These are phyloP conservation scores for Nothophaeocryptopus gaeumannii DNA, from an alignment of 2,329 filamentous ascomycete genomes.

Conservation along the genomic window DNA sequence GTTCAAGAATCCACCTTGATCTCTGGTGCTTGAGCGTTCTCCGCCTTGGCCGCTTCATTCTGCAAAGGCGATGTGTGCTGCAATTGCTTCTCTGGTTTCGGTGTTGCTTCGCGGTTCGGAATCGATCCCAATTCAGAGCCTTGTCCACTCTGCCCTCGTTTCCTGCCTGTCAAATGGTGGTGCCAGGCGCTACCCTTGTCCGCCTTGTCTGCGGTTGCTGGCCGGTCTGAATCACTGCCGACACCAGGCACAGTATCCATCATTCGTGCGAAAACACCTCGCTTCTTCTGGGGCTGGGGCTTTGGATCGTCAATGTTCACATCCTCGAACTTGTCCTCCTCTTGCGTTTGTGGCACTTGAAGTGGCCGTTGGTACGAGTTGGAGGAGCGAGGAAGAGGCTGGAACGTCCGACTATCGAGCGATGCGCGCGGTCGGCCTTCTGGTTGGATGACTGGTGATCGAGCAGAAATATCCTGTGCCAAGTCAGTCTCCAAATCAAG, in stretches of 20 bases:
- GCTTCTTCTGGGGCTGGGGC: slow-evolving; percentile 62
- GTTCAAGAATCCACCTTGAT: slow-evolving; percentile 27
- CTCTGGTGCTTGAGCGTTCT: slow-evolving; percentile 27
- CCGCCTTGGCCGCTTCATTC: slow-evolving; percentile 11
- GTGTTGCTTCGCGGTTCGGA: slow-evolving; percentile 26
- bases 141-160: slow-evolving; percentile 67
- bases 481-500: background rate
- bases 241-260: slow-evolving; percentile 52
- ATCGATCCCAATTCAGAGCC: slow-evolving; percentile 70
- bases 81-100: slow-evolving; percentile 26
- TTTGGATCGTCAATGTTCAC: slow-evolving; percentile 79
- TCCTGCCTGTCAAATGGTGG: slow-evolving; percentile 67
- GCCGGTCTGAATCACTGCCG: slow-evolving; percentile 32
- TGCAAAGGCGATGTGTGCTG: slow-evolving; percentile 9
- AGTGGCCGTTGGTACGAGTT: slow-evolving; percentile 34
- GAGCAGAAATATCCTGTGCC: slow-evolving; percentile 79
- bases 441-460: slow-evolving; percentile 66
- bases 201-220: slow-evolving; percentile 9
- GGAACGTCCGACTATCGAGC: slow-evolving; percentile 64
- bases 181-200: slow-evolving; percentile 23
- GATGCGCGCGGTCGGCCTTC: slow-evolving; percentile 67
- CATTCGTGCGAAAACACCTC: slow-evolving; percentile 77
- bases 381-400: slow-evolving; percentile 47
- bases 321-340: slow-evolving; percentile 72
- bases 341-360: slow-evolving; percentile 31